A percentile compares a stretch with the other conserved stretches of the same genome.
Conservation (phyloP, 768 basidiomycete species). For the Tylopilus intermedius region DNA sequence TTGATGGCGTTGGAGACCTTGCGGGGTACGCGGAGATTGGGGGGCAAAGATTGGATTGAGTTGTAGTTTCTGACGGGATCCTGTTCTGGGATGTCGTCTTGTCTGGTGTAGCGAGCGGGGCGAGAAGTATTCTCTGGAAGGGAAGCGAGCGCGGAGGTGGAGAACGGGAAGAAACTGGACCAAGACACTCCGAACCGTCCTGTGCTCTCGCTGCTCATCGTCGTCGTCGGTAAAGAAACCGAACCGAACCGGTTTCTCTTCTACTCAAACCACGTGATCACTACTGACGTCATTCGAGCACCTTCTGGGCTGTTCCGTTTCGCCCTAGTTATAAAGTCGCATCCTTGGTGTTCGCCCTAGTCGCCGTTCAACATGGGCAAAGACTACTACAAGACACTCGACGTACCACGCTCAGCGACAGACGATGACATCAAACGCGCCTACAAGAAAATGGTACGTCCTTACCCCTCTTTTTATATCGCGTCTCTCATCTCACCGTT, state of each 20-base stretch:
- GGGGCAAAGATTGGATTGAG: slow-evolving; percentile 60
- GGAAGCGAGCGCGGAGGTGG: slow-evolving; percentile 52
- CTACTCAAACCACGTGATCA: slow-evolving; percentile 5
- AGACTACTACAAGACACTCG: slow-evolving; percentile 87
- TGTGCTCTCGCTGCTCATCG: too few species aligned
- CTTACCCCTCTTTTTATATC: neutral
- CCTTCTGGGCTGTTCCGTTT: slow-evolving; percentile 31
- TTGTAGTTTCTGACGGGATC: slow-evolving; percentile 67
- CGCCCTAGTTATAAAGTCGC: neutral
- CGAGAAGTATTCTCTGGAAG: slow-evolving; percentile 38
- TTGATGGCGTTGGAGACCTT: slow-evolving; percentile 78
- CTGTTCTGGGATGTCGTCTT: slow-evolving; percentile 69
- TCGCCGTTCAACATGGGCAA: slow-evolving; percentile 36
- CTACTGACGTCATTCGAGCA: slow-evolving; percentile 28
- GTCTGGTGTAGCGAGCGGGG: slow-evolving; percentile 53
- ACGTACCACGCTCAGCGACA: slow-evolving; percentile 62
- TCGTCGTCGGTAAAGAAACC: too few species aligned
- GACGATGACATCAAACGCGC: slow-evolving; percentile 92
- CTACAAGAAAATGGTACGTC: slow-evolving; percentile 82
- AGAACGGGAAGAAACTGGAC: slow-evolving; percentile 68
- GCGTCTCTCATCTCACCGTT: neutral
- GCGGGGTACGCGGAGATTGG: slow-evolving; percentile 70
- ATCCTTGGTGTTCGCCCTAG: neutral
- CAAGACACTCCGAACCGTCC: slow-evolving; percentile 37
- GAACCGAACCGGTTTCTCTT: too few species aligned